Evolutionary conservation across 2,329 filamentous ascomycete genomes (phyloP).

Genomic region (Microdochium nivale): DNA sequence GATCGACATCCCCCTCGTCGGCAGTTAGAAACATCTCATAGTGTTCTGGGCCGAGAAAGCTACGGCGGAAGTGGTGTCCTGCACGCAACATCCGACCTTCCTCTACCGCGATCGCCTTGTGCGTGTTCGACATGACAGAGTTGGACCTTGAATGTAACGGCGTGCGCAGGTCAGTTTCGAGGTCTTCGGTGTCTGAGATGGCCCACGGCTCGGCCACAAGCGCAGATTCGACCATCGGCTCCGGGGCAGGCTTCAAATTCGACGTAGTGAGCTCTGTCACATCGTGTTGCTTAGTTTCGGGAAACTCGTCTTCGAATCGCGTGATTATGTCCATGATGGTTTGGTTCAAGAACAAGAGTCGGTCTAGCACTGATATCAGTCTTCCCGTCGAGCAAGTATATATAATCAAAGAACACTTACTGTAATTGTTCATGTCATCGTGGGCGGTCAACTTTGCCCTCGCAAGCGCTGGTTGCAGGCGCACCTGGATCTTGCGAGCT

Average conservation of each 20-base stretch:
- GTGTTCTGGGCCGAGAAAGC: slow-evolving; percentile 43
- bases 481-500: slow-evolving; percentile 77
- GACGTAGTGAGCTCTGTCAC: slow-evolving; percentile 16
- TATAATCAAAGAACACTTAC: slow-evolving; percentile 40
- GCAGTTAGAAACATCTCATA: slow-evolving; percentile 38
- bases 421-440: slow-evolving; percentile 65
- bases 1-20: slow-evolving; percentile 41
- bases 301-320: slow-evolving; percentile 93
- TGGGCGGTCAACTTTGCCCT: slow-evolving; percentile 60
- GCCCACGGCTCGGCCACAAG: slow-evolving; percentile 26
- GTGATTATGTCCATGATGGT: slow-evolving; percentile 88
- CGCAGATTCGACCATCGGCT: slow-evolving; percentile 15
- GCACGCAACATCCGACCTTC: slow-evolving; percentile 47
- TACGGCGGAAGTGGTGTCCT: slow-evolving; percentile 47
- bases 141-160: slow-evolving; percentile 39
- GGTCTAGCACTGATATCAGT: slow-evolving; percentile 39
- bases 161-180: slow-evolving; percentile 33
- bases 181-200: slow-evolving; percentile 38
- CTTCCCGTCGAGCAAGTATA: slow-evolving; percentile 2
- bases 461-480: slow-evolving; percentile 75
- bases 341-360: slow-evolving; percentile 77
- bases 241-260: slow-evolving; percentile 11
- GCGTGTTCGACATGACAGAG: slow-evolving; percentile 40
- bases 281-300: slow-evolving; percentile 60
- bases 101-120: slow-evolving; percentile 45